Evolutionary conservation across 2,329 filamentous ascomycete genomes (phyloP).

Genomic region (Aureobasidium sp.): DNA sequence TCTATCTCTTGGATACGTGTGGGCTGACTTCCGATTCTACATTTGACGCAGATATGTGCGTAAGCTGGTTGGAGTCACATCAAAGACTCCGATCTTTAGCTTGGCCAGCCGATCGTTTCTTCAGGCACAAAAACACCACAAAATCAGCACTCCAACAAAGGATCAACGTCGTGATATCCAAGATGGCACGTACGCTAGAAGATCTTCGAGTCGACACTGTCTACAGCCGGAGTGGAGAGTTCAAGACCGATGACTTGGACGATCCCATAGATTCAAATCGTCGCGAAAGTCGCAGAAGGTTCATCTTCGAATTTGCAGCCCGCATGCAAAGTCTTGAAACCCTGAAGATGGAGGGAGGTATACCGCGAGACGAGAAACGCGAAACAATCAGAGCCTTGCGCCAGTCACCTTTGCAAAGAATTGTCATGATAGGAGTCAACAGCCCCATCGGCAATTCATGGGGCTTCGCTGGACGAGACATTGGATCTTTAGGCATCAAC

Average conservation of each 20-base stretch:
- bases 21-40: not conserved
- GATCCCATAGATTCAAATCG: not conserved
- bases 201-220: conserved; percentile 36
- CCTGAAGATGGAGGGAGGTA: conserved; percentile 41
- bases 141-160: conserved; percentile 20
- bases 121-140: conserved; percentile 24
- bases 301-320: conserved; percentile 37
- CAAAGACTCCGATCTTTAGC: conserved; percentile 36
- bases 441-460: conserved; percentile 39
- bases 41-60: conserved; percentile 19
- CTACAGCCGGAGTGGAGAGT: conserved; percentile 21
- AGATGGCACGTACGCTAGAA: conserved; percentile 31
- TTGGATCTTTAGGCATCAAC: conserved; percentile 24
- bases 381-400: conserved; percentile 37
- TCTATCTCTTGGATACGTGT: conserved; percentile 28
- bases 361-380: conserved; percentile 40
- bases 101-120: conserved; percentile 41
- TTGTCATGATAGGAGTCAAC: conserved; percentile 38
- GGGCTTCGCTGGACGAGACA: conserved; percentile 30
- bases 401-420: conserved; percentile 34
- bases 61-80: conserved; percentile 39
- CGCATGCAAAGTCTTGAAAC: conserved; percentile 34
- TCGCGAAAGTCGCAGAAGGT: conserved; percentile 20
- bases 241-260: conserved; percentile 18
- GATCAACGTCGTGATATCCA: conserved; percentile 28